Conservation (phyloP, 2,329 filamentous ascomycete genomes). For the Elsinoe arachidis region DNA sequence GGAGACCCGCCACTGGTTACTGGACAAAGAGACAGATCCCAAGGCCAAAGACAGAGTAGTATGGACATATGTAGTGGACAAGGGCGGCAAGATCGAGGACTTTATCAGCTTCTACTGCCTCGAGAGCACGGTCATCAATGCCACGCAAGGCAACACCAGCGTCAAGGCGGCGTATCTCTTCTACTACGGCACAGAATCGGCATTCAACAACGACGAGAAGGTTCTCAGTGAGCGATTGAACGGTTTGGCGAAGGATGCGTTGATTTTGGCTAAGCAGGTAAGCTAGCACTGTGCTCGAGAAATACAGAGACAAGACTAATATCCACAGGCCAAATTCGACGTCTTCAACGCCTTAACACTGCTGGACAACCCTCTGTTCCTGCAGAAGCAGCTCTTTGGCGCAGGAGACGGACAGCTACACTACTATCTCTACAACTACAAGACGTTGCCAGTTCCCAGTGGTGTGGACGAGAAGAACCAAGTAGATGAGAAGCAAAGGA, state of each 20-base stretch:
- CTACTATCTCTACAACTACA: conserved; percentile 97
- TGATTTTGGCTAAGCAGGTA: conserved; percentile 77
- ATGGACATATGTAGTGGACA: conserved; percentile 84
- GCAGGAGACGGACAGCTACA: conserved; percentile 90
- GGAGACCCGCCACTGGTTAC: conserved; percentile 81
- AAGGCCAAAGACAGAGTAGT: conserved; percentile 68
- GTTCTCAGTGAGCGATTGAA: conserved; percentile 62
- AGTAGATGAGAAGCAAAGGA: conserved; percentile 67
- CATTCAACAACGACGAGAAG: conserved; percentile 48
- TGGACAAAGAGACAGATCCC: conserved; percentile 52
- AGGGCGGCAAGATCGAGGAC: conserved; percentile 69
- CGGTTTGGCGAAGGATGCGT: conserved; percentile 68
- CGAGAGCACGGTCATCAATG: conserved; percentile 77
- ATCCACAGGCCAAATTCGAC: conserved; percentile 62
- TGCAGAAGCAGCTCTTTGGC: conserved; percentile 90
- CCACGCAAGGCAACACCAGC: conserved; percentile 67
- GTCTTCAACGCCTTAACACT: conserved; percentile 94
- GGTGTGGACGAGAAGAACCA: conserved; percentile 74
- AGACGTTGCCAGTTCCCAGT: conserved; percentile 72
- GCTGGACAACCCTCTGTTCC: conserved; percentile 88
- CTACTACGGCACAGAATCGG: conserved; percentile 86
- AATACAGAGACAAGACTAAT: background rate
- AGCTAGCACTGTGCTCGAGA: conserved; percentile 11
- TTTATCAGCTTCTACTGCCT: conserved; percentile 97
- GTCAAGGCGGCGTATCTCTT: conserved; percentile 91